Evolutionary conservation across 371 early-diverging fungal genomes (phyloP), one percentile per base, ranked within the genome.

Genomic region (Batkoa obscura): DNA sequence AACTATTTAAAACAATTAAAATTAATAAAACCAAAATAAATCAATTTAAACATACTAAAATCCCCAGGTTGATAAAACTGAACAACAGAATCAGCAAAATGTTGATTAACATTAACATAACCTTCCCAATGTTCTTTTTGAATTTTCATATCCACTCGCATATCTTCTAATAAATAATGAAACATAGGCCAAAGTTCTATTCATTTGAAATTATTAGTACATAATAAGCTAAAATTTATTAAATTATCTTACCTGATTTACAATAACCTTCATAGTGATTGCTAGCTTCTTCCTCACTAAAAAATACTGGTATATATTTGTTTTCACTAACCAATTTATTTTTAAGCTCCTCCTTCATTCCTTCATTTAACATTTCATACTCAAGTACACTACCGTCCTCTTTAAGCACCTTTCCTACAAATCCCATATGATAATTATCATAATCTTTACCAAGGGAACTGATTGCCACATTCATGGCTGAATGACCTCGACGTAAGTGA

Each of bases 181-280:
- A 99, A 83, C 55, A 98, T 69, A 0, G 99, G 99, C 99, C 99
- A 99, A 8, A 99, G 76, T 52, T 82, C 81, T 82, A 58, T 4
- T 56, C 37, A 56, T 35, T 32, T 10, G 39, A n/a, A n/a, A n/a
- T n/a, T n/a, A n/a, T 37, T 4, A 9, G 3, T 12, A 3, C 10
- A 41, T 13, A 33, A 30, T 35, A 48, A 33, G n/a, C 43, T 12
- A 46, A 39, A 34, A 42, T n/a, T n/a, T n/a, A n/a, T n/a, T n/a
- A n/a, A n/a, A 53, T 10, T 31, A 15, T 12, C 70, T 58, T 78
- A 81, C 89, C 83, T 58, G 77, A 74, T 73, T 88, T 94, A 74
- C 85, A 93, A 69, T 79, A 92, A 10, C 86, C 94, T 68, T 88
- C 89, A 72, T 85, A 88, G 70, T 82, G 89, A 2, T 78, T 81